Conservation (phyloP, 2,329 filamentous ascomycete genomes). For the Pezizomycotina sp. region DNA sequence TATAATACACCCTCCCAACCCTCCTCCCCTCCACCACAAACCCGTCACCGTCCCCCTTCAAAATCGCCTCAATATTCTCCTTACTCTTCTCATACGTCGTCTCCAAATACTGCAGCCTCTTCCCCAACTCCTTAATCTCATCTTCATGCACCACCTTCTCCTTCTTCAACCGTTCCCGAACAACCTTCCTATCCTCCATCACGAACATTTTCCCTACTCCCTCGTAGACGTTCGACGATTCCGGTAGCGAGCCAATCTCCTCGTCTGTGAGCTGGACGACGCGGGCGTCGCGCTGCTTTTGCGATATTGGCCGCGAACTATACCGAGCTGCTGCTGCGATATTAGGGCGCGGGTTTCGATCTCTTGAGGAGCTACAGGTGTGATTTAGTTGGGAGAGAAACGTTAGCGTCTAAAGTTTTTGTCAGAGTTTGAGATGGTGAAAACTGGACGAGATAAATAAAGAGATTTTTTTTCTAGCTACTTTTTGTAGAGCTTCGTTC, state of each 20-base stretch:
- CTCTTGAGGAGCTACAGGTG: slow-evolving; percentile 63
- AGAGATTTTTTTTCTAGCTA: slow-evolving; percentile 29
- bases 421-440: neutral
- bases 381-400: slow-evolving; percentile 18
- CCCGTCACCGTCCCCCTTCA: slow-evolving; percentile 45
- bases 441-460: neutral
- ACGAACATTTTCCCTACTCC: slow-evolving; percentile 91
- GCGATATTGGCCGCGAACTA: slow-evolving; percentile 70
- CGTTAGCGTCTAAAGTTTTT: slow-evolving; percentile 4
- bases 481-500: slow-evolving; percentile 88
- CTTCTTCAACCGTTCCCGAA: neutral
- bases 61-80: slow-evolving; percentile 76
- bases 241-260: slow-evolving; percentile 62
- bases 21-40: too few species aligned
- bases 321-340: slow-evolving; percentile 79
- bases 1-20: too few species aligned
- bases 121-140: slow-evolving; percentile 66
- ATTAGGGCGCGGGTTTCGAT: slow-evolving; percentile 79
- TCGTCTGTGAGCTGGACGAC: slow-evolving; percentile 72
- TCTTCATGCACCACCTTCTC: slow-evolving; percentile 34
- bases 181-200: neutral
- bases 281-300: slow-evolving; percentile 76
- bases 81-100: slow-evolving; percentile 90
- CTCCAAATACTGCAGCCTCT: slow-evolving; percentile 84
- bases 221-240: slow-evolving; percentile 71